Percentiles rank a stretch among this genome's conserved stretches.
Evolutionary conservation across 495 filamentous ascomycete species (phyloP).

Genomic region (Amphirosellinia nigrospora): DNA sequence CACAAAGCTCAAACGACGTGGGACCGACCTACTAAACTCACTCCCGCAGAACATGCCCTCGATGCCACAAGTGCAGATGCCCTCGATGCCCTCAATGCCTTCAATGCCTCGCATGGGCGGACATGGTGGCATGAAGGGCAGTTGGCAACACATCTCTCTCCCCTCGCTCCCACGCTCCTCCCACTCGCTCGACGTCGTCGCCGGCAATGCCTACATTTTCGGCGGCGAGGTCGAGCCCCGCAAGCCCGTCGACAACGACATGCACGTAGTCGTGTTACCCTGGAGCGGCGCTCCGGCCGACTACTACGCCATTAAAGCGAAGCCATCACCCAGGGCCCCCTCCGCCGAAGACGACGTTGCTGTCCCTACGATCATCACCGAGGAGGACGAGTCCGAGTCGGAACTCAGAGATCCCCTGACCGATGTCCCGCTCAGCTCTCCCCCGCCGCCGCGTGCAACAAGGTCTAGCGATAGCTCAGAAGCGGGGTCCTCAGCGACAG

Average conservation of each 20-base stretch:
- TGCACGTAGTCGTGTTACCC: slow-evolving; percentile 70
- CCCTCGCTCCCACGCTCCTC: slow-evolving; percentile 68
- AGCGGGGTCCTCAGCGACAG: slow-evolving; percentile 16
- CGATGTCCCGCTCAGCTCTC: slow-evolving; percentile 33
- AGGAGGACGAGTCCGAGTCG: slow-evolving; percentile 45
- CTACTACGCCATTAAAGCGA: slow-evolving; percentile 61
- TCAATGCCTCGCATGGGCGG: slow-evolving; percentile 24
- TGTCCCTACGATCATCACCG: slow-evolving; percentile 42
- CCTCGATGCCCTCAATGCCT: slow-evolving; percentile 35
- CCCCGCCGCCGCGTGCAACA: slow-evolving; percentile 10
- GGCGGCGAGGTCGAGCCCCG: slow-evolving; percentile 62
- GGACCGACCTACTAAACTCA: slow-evolving; percentile 50
- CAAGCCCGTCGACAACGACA: slow-evolving; percentile 68
- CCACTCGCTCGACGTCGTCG: slow-evolving; percentile 71
- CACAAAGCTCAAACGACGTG: slow-evolving; percentile 50
- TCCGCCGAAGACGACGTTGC: slow-evolving; percentile 2
- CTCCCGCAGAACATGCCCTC: slow-evolving; percentile 45
- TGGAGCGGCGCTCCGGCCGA: slow-evolving; percentile 58
- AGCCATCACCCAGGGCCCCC: slow-evolving; percentile 28
- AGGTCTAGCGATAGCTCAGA: neutral
- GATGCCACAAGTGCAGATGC: slow-evolving; percentile 34
- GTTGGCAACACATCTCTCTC: slow-evolving; percentile 62
- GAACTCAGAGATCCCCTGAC: slow-evolving; percentile 33
- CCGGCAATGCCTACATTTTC: slow-evolving; percentile 72
- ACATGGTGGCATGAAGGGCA: slow-evolving; percentile 55